phyloP scores from a whole-genome alignment of 257 asterid species.

The Solanum arcanum region DNA sequence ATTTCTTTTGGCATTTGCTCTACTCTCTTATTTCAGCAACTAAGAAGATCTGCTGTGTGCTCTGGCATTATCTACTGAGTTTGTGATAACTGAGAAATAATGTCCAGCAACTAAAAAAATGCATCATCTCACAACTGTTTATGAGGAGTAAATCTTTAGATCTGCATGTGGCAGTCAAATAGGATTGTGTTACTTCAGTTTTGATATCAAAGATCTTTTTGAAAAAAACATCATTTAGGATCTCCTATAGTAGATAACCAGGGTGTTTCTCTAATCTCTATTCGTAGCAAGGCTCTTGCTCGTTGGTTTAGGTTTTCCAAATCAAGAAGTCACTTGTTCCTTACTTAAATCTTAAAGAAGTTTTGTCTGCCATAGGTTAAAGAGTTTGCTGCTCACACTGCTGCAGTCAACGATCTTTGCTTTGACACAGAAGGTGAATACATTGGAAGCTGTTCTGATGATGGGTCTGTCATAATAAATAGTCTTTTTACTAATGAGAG shows the following conservation, averaged over 20 bases:
- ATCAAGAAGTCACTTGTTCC: not conserved
- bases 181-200: not conserved
- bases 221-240: not conserved
- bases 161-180: not conserved
- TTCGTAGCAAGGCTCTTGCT: not conserved
- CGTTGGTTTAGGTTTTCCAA: not conserved
- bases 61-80: not conserved
- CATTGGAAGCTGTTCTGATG: slow-evolving; percentile 99
- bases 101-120: not conserved
- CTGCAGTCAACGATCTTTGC: slow-evolving; percentile 93
- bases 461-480: slow-evolving; percentile 87
- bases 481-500: slow-evolving; percentile 87
- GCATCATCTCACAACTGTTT: not conserved
- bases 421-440: slow-evolving; percentile 94
- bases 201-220: not conserved
- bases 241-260: not conserved
- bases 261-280: not conserved
- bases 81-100: not conserved
- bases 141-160: not conserved
- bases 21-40: not conserved
- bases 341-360: not conserved
- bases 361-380: slow-evolving; percentile 49
- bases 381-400: slow-evolving; percentile 77
- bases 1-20: not conserved
- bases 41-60: not conserved